These are phyloP conservation scores for Enterospora canceri DNA, from an alignment of 371 early-diverging fungal species.

Conservation along the genomic window DNA sequence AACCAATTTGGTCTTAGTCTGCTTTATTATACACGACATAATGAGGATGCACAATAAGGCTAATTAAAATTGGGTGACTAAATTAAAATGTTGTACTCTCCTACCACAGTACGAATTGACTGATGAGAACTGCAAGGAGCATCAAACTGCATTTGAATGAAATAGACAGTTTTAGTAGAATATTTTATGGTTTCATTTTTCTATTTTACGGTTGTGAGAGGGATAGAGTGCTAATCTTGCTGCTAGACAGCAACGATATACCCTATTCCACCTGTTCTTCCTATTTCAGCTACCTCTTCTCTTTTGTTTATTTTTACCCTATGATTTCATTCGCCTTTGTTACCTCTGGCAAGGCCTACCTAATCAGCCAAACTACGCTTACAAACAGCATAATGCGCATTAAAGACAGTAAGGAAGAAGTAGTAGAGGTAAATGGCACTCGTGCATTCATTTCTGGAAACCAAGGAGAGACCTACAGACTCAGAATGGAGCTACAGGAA, in stretches of 20 bases:
- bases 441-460: conserved; percentile 4
- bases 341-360: not conserved
- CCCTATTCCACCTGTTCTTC: not conserved
- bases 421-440: not conserved
- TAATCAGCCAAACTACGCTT: conserved; percentile 4
- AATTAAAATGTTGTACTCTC: too few species aligned
- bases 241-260: not conserved
- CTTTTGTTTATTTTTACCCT: not conserved
- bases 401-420: conserved; percentile 7
- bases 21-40: too few species aligned
- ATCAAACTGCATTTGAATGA: too few species aligned
- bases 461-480: not conserved
- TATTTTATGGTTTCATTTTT: not conserved
- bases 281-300: not conserved
- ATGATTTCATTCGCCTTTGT: conserved; percentile 11
- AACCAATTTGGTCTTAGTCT: too few species aligned
- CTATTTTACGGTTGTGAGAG: not conserved
- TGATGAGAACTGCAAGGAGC: too few species aligned
- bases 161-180: not conserved
- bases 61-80: too few species aligned
- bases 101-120: too few species aligned
- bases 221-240: not conserved
- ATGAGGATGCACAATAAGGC: too few species aligned
- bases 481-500: not conserved
- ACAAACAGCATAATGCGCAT: not conserved